Base-by-base conservation (phyloP, 768 basidiomycete genomes). In the Psilocybe azurescens region DNA sequence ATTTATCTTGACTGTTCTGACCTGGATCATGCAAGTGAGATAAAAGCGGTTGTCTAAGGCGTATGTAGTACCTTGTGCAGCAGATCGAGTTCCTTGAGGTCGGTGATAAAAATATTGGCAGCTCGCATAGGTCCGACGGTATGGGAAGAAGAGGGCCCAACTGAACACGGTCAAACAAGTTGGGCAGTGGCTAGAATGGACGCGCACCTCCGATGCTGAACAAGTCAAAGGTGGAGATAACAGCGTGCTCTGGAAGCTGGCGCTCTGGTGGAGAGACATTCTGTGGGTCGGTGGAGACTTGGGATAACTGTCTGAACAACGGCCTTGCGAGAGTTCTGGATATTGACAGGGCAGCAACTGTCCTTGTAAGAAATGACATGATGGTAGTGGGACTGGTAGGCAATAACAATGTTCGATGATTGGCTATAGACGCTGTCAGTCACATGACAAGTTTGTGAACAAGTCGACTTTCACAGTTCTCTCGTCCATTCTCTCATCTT, bases 181-280 rank as follows among this genome's bases (percentile, higher is more conserved):
- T 29, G 44, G 46, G 48, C 3, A 47, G 41, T 18, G 18, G 39
- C 24, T 24, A 24, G 24, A 24, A 24, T 24, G 24, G 10, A 51
- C 10, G 50, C 20, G 50, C 53, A 90, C 91, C 92, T 61, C 95
- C 95, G 64, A 96, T 91, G 68, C 89, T 92, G 79, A 97, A 96
- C 56, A 97, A 79, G 74, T 97, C 95, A 71, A 96, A 97, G 0
- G 95, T 88, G 1, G 93, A 94, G 57, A 97, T 95, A 65, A 96
- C 95, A 5, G 95, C 95, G 79, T 95, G 94, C 56, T 93, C 89
- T 13, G 86, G 81, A 29, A 78, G 74, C 44, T 75, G 75, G 28
- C 69, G 72, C 48, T 65, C 65, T 24, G 24, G 24, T 24, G 24
- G 24, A 24, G 24, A n/a, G 36, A 33, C 3, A 32, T 30, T 14